These are phyloP conservation scores for Corchorus capsularis DNA, from an alignment of 345 rosid species.

Conservation along the genomic window DNA sequence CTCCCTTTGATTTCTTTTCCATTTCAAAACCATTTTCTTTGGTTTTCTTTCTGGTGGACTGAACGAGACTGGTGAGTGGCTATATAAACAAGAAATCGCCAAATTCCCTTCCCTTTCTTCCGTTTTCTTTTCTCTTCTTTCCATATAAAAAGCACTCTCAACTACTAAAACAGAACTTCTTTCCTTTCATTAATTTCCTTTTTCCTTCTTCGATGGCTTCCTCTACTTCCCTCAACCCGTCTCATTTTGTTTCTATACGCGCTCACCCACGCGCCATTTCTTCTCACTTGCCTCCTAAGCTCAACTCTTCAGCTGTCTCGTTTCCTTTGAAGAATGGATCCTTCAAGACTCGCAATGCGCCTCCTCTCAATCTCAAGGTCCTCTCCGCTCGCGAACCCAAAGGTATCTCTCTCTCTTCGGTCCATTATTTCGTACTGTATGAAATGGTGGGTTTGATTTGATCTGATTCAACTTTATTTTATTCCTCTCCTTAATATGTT, in stretches of 20 bases:
- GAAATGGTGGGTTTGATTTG: background rate
- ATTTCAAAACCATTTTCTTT: background rate
- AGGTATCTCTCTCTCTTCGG: constrained; percentile 32
- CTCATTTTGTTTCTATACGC: constrained; percentile 21
- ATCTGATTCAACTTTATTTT: background rate
- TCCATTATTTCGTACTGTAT: background rate
- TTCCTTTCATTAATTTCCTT: background rate
- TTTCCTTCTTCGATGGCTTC: constrained; percentile 28
- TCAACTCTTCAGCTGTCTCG: constrained; percentile 27
- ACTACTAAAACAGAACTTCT: background rate
- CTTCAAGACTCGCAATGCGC: constrained; percentile 20
- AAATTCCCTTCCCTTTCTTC: background rate
- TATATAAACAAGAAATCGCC: too few relatives aligned
- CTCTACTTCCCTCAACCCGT: constrained; percentile 23
- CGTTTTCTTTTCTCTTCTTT: too few relatives aligned
- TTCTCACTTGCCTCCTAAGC: constrained; percentile 21
- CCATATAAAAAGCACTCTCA: background rate
- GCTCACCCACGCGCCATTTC: constrained; percentile 20
- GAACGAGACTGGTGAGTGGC: background rate
- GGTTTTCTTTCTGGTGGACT: background rate
- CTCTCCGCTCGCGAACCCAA: constrained; percentile 35
- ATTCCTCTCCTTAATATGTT: background rate
- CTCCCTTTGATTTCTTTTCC: background rate
- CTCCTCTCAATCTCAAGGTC: constrained; percentile 35
- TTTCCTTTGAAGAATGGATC: constrained; percentile 29